Base-by-base conservation (phyloP, 805 yeast species). In the Hanseniaspora clermontiae region DNA sequence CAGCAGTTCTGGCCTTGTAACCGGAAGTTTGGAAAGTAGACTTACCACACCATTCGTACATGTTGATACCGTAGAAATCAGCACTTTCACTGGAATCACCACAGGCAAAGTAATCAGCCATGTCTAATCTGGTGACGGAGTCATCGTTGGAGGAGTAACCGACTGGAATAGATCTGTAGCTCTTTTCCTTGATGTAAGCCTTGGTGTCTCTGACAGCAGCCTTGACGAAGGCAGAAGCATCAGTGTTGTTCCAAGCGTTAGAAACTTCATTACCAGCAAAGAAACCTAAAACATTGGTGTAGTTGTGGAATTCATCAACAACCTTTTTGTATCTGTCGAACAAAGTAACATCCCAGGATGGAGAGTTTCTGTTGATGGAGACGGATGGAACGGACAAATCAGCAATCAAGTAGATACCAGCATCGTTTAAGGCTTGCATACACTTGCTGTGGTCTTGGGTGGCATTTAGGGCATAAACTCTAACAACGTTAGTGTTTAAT, bases 191-290 rank as follows among this genome's bases (percentile, higher is more conserved):
- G 64, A 85, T 84, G 71, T 85, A 84, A 32, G 77, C 71, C 71
- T 83, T 85, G 64, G 81, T 75, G 69, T 85, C 91, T 78, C 93
- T 80, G 58, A 85, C 70, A 34, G 91, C 91, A 60, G 91, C 91
- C 70, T 85, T 85, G 61, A 85, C 91, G 67, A 78, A 85, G 40
- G 91, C 83, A 56, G 91, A 84, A 58, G 91, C 83, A 60, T 76
- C 82, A 58, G 90, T 81, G 72, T 82, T 84, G 62, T 78, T 66
- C 36, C 67, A 68, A 63, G 79, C 76, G 71, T 84, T 84, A 65
- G 88, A 77, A 60, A 85, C 91, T 76, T 85, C 91, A 67, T 85
- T 85, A 76, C 91, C 91, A 49, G 91, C 91, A 68, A 84, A 84
- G 77, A 84, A 85, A 64, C 93, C 93, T 62, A 85, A 73, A 52